Percentiles rank a stretch among this genome's conserved stretches.
phyloP scores from a whole-genome alignment of 805 yeast genomes.

The Teunomyces funiuensis region DNA sequence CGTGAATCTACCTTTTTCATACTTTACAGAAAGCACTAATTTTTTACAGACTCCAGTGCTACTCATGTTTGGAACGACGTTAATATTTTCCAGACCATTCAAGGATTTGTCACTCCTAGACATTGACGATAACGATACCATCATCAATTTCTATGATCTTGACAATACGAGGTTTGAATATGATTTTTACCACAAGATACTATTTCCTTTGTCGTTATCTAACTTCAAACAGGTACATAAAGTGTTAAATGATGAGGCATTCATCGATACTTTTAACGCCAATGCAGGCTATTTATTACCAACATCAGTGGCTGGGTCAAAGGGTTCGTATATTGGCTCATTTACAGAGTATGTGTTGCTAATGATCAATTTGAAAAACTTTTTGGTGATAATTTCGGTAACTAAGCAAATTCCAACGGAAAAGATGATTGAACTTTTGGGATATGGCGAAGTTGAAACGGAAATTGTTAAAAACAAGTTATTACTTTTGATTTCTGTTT shows the following conservation, averaged over 20 bases:
- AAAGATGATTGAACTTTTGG: slow-evolving; percentile 27
- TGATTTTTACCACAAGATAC: slow-evolving; percentile 16
- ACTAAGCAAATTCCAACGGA: slow-evolving; percentile 22
- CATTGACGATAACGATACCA: slow-evolving; percentile 12
- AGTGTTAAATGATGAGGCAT: slow-evolving; percentile 5
- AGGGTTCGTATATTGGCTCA: neutral
- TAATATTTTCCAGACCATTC: slow-evolving; percentile 30
- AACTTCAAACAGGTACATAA: slow-evolving; percentile 17
- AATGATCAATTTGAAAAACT: slow-evolving; percentile 33
- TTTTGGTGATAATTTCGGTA: slow-evolving; percentile 28
- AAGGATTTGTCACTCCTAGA: slow-evolving; percentile 26
- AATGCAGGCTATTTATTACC: slow-evolving; percentile 14
- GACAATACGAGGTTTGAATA: slow-evolving; percentile 16
- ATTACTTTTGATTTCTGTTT: slow-evolving; percentile 23
- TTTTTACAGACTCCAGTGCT: slow-evolving; percentile 20
- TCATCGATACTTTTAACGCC: slow-evolving; percentile 9
- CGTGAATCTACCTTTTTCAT: neutral
- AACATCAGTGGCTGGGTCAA: neutral
- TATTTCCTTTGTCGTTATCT: slow-evolving; percentile 23
- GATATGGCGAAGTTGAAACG: slow-evolving; percentile 15
- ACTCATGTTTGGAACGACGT: slow-evolving; percentile 23
- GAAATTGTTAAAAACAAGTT: slow-evolving; percentile 19
- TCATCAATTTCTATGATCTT: slow-evolving; percentile 20
- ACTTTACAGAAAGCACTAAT: slow-evolving; percentile 3
- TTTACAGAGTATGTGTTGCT: slow-evolving; percentile 23